Evolutionary conservation across 2,329 filamentous ascomycete species (phyloP).

Genomic region (Penicillium polonicum): DNA sequence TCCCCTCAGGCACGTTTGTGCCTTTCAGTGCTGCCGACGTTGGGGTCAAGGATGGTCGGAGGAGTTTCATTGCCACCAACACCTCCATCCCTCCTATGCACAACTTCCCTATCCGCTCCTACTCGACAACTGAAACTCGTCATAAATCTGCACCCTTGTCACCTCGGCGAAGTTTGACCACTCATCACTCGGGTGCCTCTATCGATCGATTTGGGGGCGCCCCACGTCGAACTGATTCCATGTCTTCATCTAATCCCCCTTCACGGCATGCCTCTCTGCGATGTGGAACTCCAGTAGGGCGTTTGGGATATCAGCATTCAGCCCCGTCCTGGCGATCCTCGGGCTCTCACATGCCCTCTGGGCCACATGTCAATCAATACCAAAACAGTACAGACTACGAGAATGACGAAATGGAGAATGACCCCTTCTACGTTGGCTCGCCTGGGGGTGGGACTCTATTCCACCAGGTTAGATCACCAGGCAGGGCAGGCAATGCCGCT

Average conservation of each 20-base stretch:
- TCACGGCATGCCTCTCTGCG: conserved; percentile 21
- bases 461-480: conserved; percentile 19
- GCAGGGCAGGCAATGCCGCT: conserved; percentile 14
- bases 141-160: conserved; percentile 25
- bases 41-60: conserved; percentile 32
- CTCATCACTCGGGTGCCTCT: conserved; percentile 27
- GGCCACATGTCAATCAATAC: conserved; percentile 27
- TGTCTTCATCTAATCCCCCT: conserved; percentile 23
- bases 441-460: conserved; percentile 19
- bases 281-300: conserved; percentile 13
- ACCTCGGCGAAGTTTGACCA: conserved; percentile 37
- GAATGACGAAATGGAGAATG: conserved; percentile 21
- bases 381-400: conserved; percentile 26
- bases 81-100: conserved; percentile 26
- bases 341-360: conserved; percentile 16
- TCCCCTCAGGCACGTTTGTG: conserved; percentile 35
- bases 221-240: conserved; percentile 34
- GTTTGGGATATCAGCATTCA: conserved; percentile 3
- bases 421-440: conserved; percentile 29
- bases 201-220: conserved; percentile 26
- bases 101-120: conserved; percentile 30
- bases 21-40: conserved; percentile 42
- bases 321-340: conserved; percentile 12
- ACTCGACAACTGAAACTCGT: conserved; percentile 24
- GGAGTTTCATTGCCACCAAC: conserved; percentile 27